phyloP scores from a whole-genome alignment of 208 protist genomes.

The Perkinsela sp. region DNA sequence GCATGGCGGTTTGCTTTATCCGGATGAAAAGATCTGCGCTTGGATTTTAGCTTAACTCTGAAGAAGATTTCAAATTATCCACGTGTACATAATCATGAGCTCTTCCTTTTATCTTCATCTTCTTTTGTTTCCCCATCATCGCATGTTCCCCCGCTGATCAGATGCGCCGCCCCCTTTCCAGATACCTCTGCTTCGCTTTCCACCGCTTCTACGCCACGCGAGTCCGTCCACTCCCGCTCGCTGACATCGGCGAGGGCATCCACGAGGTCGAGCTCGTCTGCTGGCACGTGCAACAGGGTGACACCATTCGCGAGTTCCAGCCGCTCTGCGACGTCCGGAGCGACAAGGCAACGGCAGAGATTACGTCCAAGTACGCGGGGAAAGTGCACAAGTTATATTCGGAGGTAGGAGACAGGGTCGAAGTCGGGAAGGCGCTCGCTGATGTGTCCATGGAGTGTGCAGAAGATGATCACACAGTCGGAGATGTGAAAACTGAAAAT shows the following conservation, averaged over 20 bases:
- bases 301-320: conserved; percentile 68
- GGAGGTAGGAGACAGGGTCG: conserved; percentile 31
- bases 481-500: background rate
- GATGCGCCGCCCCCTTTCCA: no score
- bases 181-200: no score
- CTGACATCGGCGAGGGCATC: conserved; percentile 85
- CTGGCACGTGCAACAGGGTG: conserved; percentile 62
- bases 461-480: background rate
- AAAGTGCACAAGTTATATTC: conserved; percentile 46
- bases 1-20: no score
- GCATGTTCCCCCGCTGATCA: no score
- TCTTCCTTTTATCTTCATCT: no score
- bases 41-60: no score
- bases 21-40: no score
- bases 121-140: no score
- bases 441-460: conserved; percentile 37
- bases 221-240: no score
- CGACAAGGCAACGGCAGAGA: conserved; percentile 76
- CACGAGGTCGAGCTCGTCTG: conserved; percentile 69
- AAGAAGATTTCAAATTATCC: no score
- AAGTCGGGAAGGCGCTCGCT: conserved; percentile 46
- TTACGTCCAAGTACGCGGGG: conserved; percentile 65
- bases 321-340: conserved; percentile 72
- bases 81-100: no score
- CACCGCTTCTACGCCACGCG: no score